Base-by-base conservation (phyloP, 2,329 filamentous ascomycete species). In the Ascochyta rabiei region DNA sequence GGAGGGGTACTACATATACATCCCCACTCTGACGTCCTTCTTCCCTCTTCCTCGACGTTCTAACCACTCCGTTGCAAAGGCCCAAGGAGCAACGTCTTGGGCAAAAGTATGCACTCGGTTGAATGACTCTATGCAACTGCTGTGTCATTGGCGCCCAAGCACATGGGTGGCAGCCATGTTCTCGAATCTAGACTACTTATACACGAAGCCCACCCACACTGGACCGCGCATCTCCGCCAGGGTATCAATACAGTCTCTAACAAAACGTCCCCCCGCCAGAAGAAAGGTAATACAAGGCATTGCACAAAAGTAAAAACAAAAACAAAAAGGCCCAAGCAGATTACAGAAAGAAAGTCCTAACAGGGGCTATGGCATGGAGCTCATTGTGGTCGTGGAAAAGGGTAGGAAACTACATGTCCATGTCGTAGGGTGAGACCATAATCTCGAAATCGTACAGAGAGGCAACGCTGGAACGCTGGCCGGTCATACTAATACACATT, bases 181-280 rank as follows among this genome's bases (percentile, higher is more conserved):
- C 41, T 21, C 30, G 9, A 49, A 30, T 54, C 52, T 54, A 45
- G 46, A 49, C 45, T 49, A 49, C 48, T 52, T 35, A 26, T 40
- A 40, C 55, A 38, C 19, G 34, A 40, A 46, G 46, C 47, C 64
- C 61, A 63, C 62, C 35, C 57, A 52, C 59, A 63, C 57, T 56
- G 50, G 56, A 61, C 42, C 47, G 46, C 55, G 34, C 57, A 42
- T 57, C 60, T 66, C 65, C 62, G 57, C 60, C 59, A 52, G 68
- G 68, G 68, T 71, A 71, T 71, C 68, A 69, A 68, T 69, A 69
- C 66, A 65, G 44, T 44, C n/a, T 47, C 49, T 44, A 57, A 39
- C 19, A 58, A 49, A 49, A 35, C 31, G 18, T 49, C 58, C 42
- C 54, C 49, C 56, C 19, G n/a, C n/a, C 23, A 7, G 9, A 56